Evolutionary conservation across 495 filamentous ascomycete genomes (phyloP).

Genomic region (Melanomma pulvis-pyrius): DNA sequence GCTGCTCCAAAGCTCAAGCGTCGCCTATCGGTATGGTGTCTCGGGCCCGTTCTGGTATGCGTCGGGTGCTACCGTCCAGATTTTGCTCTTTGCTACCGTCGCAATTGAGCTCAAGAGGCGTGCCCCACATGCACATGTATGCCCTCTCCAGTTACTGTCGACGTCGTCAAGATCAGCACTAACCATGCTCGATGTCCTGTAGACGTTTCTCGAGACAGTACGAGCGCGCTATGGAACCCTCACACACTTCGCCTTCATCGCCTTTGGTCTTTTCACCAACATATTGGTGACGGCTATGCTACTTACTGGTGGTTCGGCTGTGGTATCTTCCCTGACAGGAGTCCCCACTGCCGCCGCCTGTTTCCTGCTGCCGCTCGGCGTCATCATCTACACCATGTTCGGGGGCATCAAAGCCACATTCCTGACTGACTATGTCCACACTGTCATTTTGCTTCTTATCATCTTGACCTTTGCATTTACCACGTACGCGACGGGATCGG

Average conservation of each 20-base stretch:
- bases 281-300: conserved; percentile 79
- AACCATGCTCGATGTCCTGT: too few relatives aligned
- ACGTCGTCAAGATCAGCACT: too few relatives aligned
- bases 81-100: conserved; percentile 88
- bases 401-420: conserved; percentile 79
- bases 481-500: conserved; percentile 73
- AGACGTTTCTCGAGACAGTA: conserved; percentile 59
- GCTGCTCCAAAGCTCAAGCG: conserved; percentile 75
- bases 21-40: conserved; percentile 91
- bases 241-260: conserved; percentile 55
- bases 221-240: conserved; percentile 57
- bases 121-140: conserved; percentile 61
- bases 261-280: conserved; percentile 58
- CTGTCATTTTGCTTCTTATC: conserved; percentile 82
- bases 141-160: too few relatives aligned
- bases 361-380: conserved; percentile 85
- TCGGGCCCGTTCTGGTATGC: conserved; percentile 94
- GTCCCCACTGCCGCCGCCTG: conserved; percentile 87
- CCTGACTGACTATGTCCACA: conserved; percentile 80
- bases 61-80: conserved; percentile 68
- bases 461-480: conserved; percentile 90
- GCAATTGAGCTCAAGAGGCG: conserved; percentile 90
- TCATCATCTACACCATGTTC: conserved; percentile 68
- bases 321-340: conserved; percentile 69
- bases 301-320: conserved; percentile 86